phyloP scores from a whole-genome alignment of 2,329 filamentous ascomycete species.

The Arthrobotrys megalospora region DNA sequence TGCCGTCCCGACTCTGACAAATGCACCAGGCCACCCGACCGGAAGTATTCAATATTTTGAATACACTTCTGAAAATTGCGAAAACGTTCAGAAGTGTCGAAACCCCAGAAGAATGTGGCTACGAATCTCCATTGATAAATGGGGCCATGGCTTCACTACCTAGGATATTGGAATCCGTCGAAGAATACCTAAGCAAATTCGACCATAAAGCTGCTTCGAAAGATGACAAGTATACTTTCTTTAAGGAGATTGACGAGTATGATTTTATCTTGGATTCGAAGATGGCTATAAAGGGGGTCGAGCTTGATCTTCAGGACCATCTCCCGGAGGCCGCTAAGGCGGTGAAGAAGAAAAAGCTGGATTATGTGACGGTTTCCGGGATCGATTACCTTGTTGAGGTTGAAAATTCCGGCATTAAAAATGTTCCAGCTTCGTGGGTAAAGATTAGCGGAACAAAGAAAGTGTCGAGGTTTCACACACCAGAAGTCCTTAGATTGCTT shows the following conservation, averaged over 20 bases:
- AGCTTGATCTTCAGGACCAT: constrained; percentile 88
- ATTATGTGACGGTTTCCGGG: constrained; percentile 86
- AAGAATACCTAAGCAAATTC: constrained; percentile 84
- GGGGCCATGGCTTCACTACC: constrained; percentile 83
- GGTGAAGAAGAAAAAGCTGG: constrained; percentile 78
- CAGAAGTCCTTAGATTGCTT: constrained; percentile 85
- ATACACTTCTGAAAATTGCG: constrained; percentile 85
- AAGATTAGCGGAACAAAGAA: constrained; percentile 97
- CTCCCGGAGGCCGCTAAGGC: constrained; percentile 79
- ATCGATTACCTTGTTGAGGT: constrained; percentile 95
- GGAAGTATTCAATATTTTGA: constrained; percentile 86
- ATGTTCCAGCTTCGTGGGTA: constrained; percentile 91
- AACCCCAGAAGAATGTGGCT: constrained; percentile 77
- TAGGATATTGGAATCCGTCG: constrained; percentile 79
- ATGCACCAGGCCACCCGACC: constrained; percentile 79
- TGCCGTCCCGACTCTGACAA: neutral
- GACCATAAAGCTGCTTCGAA: constrained; percentile 84
- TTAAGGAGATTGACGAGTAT: constrained; percentile 79
- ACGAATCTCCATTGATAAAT: constrained; percentile 78
- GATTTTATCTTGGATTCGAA: constrained; percentile 92
- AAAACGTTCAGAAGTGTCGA: constrained; percentile 81
- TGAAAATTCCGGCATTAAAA: constrained; percentile 80
- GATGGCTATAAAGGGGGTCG: constrained; percentile 87
- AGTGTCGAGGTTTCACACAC: constrained; percentile 91
- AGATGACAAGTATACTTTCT: constrained; percentile 95